Evolutionary conservation across 148 eudicot species (phyloP).

Genomic region (Talinum fruticosum): DNA sequence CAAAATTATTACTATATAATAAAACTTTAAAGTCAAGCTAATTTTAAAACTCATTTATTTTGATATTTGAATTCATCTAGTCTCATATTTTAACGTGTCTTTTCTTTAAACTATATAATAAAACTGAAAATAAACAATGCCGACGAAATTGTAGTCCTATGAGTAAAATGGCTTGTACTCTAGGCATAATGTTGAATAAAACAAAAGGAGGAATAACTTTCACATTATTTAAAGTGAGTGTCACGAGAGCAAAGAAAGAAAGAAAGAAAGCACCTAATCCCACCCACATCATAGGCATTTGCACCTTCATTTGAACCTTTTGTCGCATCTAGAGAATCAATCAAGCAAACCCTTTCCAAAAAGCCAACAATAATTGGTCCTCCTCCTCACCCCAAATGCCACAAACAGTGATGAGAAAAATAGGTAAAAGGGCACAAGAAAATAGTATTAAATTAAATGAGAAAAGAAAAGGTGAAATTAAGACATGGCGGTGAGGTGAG

Average conservation of each 20-base stretch:
- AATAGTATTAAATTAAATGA: too few species aligned
- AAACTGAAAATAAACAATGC: too few species aligned
- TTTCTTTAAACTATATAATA: too few species aligned
- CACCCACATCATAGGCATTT: background rate
- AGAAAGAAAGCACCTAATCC: background rate
- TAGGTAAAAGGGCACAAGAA: background rate
- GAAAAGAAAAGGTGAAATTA: background rate
- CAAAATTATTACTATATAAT: too few species aligned
- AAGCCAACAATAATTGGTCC: background rate
- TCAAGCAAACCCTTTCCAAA: constrained; percentile 2
- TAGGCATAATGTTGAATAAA: too few species aligned
- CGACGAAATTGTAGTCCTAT: too few species aligned
- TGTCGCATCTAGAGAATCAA: background rate
- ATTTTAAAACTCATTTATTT: too few species aligned
- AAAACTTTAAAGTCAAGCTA: too few species aligned
- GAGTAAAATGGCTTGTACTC: too few species aligned
- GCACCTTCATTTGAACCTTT: background rate
- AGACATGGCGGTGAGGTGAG: background rate
- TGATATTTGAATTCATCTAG: too few species aligned
- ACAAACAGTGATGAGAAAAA: background rate
- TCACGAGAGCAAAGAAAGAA: background rate
- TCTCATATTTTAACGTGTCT: too few species aligned
- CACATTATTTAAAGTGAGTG: background rate
- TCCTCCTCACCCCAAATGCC: background rate
- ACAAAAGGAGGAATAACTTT: too few species aligned